Conservation (phyloP, 192 early-diverging fungal species). For the Spinellus fusiger region DNA sequence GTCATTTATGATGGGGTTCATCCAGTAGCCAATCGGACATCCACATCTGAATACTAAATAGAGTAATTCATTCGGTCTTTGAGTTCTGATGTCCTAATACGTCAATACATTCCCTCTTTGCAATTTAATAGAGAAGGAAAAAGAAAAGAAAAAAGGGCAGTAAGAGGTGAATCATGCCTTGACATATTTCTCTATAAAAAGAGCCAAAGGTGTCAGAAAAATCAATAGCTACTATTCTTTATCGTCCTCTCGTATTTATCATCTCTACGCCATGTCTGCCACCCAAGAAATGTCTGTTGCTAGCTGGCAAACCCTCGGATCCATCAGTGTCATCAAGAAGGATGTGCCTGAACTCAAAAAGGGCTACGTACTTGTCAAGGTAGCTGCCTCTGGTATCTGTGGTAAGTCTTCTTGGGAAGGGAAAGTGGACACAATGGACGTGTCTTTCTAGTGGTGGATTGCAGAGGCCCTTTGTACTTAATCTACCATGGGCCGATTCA, state of each 20-base stretch:
- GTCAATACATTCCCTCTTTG: background rate
- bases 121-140: background rate
- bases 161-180: background rate
- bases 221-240: background rate
- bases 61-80: background rate
- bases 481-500: too few species aligned
- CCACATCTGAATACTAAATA: background rate
- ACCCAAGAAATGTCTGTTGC: conserved; percentile 21
- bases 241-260: background rate
- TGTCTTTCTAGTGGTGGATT: background rate
- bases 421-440: background rate
- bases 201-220: background rate
- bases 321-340: conserved; percentile 34
- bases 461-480: background rate
- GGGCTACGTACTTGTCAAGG: conserved; percentile 38
- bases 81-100: background rate
- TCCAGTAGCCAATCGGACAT: background rate
- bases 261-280: background rate
- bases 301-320: conserved; percentile 39
- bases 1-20: background rate
- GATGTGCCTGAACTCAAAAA: conserved; percentile 27
- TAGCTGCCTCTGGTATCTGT: conserved; percentile 49
- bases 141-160: background rate
- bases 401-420: conserved; percentile 7
- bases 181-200: background rate